Conservation (phyloP, 257 asterid genomes). For the Catharanthus roseus region DNA sequence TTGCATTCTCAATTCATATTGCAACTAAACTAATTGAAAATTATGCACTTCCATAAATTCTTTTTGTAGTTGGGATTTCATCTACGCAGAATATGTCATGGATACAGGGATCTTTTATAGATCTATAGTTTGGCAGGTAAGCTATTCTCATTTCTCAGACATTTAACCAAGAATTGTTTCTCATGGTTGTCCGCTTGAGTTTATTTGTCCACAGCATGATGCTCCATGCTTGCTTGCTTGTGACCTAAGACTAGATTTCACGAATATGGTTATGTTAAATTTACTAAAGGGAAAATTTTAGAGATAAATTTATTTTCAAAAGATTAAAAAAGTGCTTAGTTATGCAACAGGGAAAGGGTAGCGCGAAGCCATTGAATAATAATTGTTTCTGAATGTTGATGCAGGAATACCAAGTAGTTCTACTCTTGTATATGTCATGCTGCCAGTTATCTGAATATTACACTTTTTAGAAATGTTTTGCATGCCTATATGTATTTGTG, state of each 20-base stretch:
- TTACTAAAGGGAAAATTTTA: not conserved
- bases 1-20: constrained; percentile 4
- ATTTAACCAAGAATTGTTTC: not conserved
- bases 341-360: too few species aligned
- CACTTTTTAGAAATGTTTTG: not conserved
- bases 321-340: not conserved
- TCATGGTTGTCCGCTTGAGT: not conserved
- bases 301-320: not conserved
- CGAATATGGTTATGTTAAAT: not conserved
- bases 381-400: not conserved
- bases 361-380: too few species aligned
- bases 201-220: not conserved
- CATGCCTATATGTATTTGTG: not conserved
- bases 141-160: not conserved
- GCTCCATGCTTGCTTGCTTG: not conserved
- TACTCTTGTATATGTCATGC: not conserved
- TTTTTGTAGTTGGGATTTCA: constrained; percentile 92
- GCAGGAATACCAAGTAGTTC: not conserved
- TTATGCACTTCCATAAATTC: not conserved
- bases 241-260: not conserved
- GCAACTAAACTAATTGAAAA: not conserved
- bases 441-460: not conserved
- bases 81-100: constrained; percentile 95
- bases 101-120: constrained; percentile 93
- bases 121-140: constrained; percentile 97